A percentile compares a stretch with the other conserved stretches of the same genome.
phyloP scores from a whole-genome alignment of 2,329 filamentous ascomycete genomes.

The Calcarisporium arbuscula region DNA sequence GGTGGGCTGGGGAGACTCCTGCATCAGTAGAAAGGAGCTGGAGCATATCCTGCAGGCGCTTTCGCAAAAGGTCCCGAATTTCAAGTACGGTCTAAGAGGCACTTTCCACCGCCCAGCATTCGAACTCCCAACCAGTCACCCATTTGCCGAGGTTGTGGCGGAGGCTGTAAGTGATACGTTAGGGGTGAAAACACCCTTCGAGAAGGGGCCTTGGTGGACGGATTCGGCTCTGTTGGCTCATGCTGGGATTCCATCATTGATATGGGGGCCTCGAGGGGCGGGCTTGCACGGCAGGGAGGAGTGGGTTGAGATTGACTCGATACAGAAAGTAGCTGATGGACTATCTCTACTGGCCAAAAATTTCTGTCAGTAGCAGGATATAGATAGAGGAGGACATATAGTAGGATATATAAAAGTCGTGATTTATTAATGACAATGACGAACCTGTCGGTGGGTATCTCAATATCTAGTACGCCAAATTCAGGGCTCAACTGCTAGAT shows the following conservation, averaged over 20 bases:
- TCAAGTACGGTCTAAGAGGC: slow-evolving; percentile 33
- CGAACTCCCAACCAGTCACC: slow-evolving; percentile 31
- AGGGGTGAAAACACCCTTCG: slow-evolving; percentile 18
- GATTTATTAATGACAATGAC: too few species aligned
- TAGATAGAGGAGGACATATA: too few species aligned
- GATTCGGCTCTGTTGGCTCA: slow-evolving; percentile 42
- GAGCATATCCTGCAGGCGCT: slow-evolving; percentile 27
- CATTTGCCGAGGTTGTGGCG: slow-evolving; percentile 28
- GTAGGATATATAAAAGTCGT: too few species aligned
- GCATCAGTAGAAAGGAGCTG: slow-evolving; percentile 31
- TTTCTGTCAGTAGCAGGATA: too few species aligned
- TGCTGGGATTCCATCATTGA: slow-evolving; percentile 36
- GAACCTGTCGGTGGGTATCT: too few species aligned
- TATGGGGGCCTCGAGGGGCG: slow-evolving; percentile 41
- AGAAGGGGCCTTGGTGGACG: slow-evolving; percentile 37
- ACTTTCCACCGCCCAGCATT: slow-evolving; percentile 37
- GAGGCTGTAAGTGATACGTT: slow-evolving; percentile 20
- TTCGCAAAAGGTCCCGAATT: slow-evolving; percentile 23
- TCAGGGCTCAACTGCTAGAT: too few species aligned
- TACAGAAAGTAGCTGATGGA: slow-evolving; percentile 25
- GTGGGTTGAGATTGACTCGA: slow-evolving; percentile 38
- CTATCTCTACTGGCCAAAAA: too few species aligned
- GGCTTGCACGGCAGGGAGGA: slow-evolving; percentile 45
- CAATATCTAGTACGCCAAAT: too few species aligned
- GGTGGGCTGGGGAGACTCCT: slow-evolving; percentile 33